A percentile compares a stretch with the other conserved stretches of the same genome.
phyloP scores from a whole-genome alignment of 768 basidiomycete genomes.

The Amanita subjunquillea region DNA sequence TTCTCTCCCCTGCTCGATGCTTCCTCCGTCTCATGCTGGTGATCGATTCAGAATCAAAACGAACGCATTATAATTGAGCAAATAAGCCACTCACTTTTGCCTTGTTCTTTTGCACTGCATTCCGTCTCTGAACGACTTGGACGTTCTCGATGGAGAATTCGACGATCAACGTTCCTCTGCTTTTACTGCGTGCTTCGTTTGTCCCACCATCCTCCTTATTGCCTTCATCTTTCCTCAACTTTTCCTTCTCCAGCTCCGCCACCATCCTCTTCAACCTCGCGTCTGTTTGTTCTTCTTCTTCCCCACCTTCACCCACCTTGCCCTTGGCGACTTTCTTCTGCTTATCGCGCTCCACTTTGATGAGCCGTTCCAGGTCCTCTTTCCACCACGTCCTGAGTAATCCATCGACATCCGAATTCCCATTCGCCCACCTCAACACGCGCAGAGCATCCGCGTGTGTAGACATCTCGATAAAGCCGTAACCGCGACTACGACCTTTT shows the following conservation, averaged over 20 bases:
- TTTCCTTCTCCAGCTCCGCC: constrained; percentile 37
- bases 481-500: constrained; percentile 84
- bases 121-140: constrained; percentile 75
- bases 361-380: constrained; percentile 50
- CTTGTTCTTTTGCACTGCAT: constrained; percentile 37
- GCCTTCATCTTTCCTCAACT: constrained; percentile 39
- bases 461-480: constrained; percentile 77
- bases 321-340: constrained; percentile 41
- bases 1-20: background rate
- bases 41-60: background rate
- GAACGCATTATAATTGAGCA: too few species aligned
- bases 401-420: constrained; percentile 54
- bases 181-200: constrained; percentile 28
- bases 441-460: constrained; percentile 85
- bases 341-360: constrained; percentile 33
- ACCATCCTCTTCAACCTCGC: constrained; percentile 43
- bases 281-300: constrained; percentile 44
- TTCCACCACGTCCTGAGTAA: constrained; percentile 82
- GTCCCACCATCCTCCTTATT: constrained; percentile 46
- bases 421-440: constrained; percentile 91
- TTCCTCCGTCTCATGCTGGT: background rate
- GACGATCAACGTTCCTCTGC: constrained; percentile 56
- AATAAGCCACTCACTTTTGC: constrained; percentile 10
- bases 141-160: constrained; percentile 96
- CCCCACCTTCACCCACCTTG: constrained; percentile 32